These are phyloP conservation scores for Ilex aquifolium DNA, from an alignment of 257 asterid species.

Conservation along the genomic window DNA sequence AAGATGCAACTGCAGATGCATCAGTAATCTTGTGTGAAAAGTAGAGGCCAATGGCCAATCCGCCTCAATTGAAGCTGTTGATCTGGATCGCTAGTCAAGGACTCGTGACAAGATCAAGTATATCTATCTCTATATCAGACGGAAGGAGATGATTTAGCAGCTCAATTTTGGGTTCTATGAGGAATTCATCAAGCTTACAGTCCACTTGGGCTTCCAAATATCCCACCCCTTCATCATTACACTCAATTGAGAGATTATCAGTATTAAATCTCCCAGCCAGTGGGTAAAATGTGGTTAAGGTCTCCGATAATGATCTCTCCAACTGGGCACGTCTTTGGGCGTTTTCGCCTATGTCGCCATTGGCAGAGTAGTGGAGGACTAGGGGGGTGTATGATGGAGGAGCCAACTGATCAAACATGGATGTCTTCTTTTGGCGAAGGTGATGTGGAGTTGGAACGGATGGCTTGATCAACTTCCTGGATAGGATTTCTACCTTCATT, in stretches of 20 bases:
- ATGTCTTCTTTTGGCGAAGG: constrained; percentile 19
- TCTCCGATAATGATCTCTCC: constrained; percentile 22
- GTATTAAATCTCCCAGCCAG: constrained; percentile 27
- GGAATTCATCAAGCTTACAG: not conserved
- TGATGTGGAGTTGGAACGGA: constrained; percentile 36
- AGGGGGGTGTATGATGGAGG: constrained; percentile 21
- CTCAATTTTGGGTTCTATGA: not conserved
- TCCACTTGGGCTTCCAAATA: constrained; percentile 21
- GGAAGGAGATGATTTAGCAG: constrained; percentile 6
- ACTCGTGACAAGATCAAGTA: too few species aligned
- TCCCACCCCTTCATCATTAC: constrained; percentile 33
- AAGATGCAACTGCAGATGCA: too few species aligned
- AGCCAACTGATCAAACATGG: constrained; percentile 38
- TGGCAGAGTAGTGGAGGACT: constrained; percentile 21
- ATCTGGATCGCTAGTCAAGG: not conserved
- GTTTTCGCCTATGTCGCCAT: not conserved
- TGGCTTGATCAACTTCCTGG: constrained; percentile 31
- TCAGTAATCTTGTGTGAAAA: constrained; percentile 9
- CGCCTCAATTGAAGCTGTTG: constrained; percentile 8
- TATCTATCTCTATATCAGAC: not conserved
- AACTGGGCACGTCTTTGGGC: constrained; percentile 3
- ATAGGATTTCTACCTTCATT: not conserved
- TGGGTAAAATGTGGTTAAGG: constrained; percentile 30
- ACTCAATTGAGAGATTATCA: constrained; percentile 17
- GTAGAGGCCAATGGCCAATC: constrained; percentile 1